Base-by-base conservation (phyloP, 2,329 filamentous ascomycete genomes). In the Stagonosporopsis tanaceti region DNA sequence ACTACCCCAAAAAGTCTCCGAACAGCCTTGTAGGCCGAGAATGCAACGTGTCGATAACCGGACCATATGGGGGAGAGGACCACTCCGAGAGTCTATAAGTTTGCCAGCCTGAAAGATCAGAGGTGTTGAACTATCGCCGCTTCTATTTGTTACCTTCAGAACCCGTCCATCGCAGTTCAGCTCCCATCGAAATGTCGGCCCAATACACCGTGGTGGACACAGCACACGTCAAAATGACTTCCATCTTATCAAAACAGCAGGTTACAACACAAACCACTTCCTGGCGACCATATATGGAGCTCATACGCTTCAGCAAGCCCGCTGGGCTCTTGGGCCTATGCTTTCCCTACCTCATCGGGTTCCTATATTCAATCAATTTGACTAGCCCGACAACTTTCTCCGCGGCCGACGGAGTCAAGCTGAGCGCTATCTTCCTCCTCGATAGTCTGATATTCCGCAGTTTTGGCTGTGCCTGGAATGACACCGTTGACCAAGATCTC, bases 401-500 rank as follows among this genome's bases (percentile, higher is more conserved):
- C 22, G 53, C 48, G n/a, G 51, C 50, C 2, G 53, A 50, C 22
- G 60, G 56, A 53, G 40, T 53, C 15, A 67, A 47, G 28, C 53
- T 65, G 17, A 54, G 48, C 28, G 34, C 39, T 12, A 27, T 84
- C 60, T 76, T 85, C 48, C 78, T 84, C 73, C 78, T 83, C 48
- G 79, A 81, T 25, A 79, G 79, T 20, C 77, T 80, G 4, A 25
- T 41, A 9, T 25, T 63, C 30, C 54, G 53, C 47, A 47, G 45
- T 28, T 50, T 57, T 6, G 62, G 50, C 25, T 86, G 84, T 65
- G 78, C 82, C 0, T 85, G 84, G 74, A 86, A 87, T 65, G 84
- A 86, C 63, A 78, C 80, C 32, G 79, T 82, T 70, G 84, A 87
- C 62, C 78, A 80, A 45, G 81, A 83, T 41, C 74, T 84, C 48